A percentile compares a stretch with the other conserved stretches of the same genome.
These are phyloP conservation scores for Aspergillus tanneri DNA, from an alignment of 2,329 filamentous ascomycete species.

Conservation along the genomic window DNA sequence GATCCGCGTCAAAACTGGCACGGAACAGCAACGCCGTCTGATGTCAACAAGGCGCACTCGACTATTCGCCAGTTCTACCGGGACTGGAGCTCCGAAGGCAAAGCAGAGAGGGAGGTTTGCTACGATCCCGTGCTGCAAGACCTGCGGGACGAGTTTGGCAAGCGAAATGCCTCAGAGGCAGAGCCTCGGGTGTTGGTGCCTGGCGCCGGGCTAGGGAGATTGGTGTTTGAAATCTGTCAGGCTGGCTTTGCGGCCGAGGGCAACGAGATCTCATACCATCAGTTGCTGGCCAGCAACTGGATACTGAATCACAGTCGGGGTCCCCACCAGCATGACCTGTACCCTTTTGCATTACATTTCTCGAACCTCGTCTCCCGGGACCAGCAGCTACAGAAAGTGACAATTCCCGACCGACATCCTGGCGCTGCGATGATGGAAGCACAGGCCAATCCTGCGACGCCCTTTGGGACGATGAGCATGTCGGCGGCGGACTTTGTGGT, in stretches of 20 bases:
- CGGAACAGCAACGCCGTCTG: slow-evolving; percentile 66
- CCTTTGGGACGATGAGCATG: slow-evolving; percentile 79
- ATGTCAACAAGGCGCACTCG: slow-evolving; percentile 88
- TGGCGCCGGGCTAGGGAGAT: slow-evolving; percentile 80
- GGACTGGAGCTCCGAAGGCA: slow-evolving; percentile 84
- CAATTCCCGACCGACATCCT: slow-evolving; percentile 79
- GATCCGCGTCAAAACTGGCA: slow-evolving; percentile 61
- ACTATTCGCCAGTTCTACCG: slow-evolving; percentile 92
- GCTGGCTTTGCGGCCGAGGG: slow-evolving; percentile 76
- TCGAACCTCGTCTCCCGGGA: slow-evolving; percentile 75
- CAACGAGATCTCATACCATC: slow-evolving; percentile 96
- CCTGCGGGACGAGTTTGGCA: slow-evolving; percentile 53
- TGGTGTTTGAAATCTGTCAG: slow-evolving; percentile 82
- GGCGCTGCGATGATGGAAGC: slow-evolving; percentile 53
- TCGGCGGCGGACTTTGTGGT: slow-evolving; percentile 88
- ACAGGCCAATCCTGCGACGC: slow-evolving; percentile 25
- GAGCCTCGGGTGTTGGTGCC: slow-evolving; percentile 74
- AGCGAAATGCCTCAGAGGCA: slow-evolving; percentile 28
- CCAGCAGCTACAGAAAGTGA: slow-evolving; percentile 72
- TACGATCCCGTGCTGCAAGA: slow-evolving; percentile 71
- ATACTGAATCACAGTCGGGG: slow-evolving; percentile 54
- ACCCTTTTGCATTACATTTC: slow-evolving; percentile 84
- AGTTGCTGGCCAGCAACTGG: slow-evolving; percentile 78
- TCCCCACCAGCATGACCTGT: slow-evolving; percentile 67
- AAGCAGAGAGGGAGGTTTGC: slow-evolving; percentile 69